Base-by-base conservation (phyloP, 805 yeast species). In the Kluyveromyces siamensis region DNA sequence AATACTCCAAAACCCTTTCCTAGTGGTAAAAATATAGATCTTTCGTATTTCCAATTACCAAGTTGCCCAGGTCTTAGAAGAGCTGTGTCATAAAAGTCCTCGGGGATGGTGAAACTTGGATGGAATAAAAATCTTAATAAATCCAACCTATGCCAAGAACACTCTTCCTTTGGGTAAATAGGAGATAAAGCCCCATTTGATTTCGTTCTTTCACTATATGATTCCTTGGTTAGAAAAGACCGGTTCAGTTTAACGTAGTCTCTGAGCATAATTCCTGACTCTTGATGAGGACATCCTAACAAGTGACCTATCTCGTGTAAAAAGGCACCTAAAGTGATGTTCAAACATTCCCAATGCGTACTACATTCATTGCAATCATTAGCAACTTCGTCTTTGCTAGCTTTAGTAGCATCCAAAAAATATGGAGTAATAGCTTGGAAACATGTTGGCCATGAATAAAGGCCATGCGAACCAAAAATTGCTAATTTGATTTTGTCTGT, bases 291-390 rank as follows among this genome's bases (percentile, higher is more conserved):
- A 54, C 91, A 85, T 0, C 96, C 96, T 40, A 91, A 71, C 27
- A 80, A 69, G 63, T 91, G 98, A 1, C 99, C 98, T 46, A 91
- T 83, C 62, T 91, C 98, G 65, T 91, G 98, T 84, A 90, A 74
- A 57, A 89, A 90, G 0, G 98, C 97, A 41, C 99, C 98, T 57
- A 87, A 62, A 1, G 96, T 87, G 37, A 91, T 76, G 51, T 85
- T 84, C 41, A 85, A 67, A 58, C 95, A 85, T 66, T 91, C 97
- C 96, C 96, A 93, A 48, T 83, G 76, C 1, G 95, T 76, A 0
- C 93, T 85, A 63, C 96, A 84, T 61, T 90, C 84, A 57, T 80
- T 77, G 55, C 83, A 73, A 65, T 93, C 99, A 65, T 93, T 89
- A 10, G 96, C 96, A n/a, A 91, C 96, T 50, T 85, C 86, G 1